Evolutionary conservation across 768 basidiomycete genomes (phyloP).

Genomic region (Sarcodon sp.): DNA sequence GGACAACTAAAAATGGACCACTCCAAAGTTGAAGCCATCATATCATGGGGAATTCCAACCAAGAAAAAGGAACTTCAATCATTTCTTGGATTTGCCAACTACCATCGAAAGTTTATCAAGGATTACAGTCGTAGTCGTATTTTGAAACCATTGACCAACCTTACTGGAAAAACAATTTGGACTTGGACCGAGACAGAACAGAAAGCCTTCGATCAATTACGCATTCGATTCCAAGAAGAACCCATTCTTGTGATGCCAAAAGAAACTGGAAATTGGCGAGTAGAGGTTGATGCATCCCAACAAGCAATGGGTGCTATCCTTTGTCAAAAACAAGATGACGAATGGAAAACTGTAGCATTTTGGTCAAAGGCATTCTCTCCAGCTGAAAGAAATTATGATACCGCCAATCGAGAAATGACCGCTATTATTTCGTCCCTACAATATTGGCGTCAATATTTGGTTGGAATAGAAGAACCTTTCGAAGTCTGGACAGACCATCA

Average conservation of each 20-base stretch:
- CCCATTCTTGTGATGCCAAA: constrained; percentile 6
- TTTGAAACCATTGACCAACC: constrained; percentile 9
- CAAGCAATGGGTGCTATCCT: constrained; percentile 16
- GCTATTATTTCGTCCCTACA: constrained; percentile 18
- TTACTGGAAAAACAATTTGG: constrained; percentile 4
- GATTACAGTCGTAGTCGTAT: constrained; percentile 16
- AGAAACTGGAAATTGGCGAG: too few relatives aligned
- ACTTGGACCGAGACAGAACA: neutral
- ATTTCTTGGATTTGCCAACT: constrained; percentile 19
- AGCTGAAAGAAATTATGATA: constrained; percentile 17
- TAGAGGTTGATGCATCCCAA: too few relatives aligned
- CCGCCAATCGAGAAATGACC: constrained; percentile 24
- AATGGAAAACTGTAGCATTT: constrained; percentile 6
- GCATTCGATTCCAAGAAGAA: neutral
- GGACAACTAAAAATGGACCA: too few relatives aligned
- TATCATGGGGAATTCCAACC: too few relatives aligned
- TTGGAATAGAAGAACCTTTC: constrained; percentile 6
- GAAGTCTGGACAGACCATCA: constrained; percentile 17
- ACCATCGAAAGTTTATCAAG: constrained; percentile 17
- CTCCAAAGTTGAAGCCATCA: too few relatives aligned
- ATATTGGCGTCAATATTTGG: constrained; percentile 14
- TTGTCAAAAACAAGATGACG: constrained; percentile 9
- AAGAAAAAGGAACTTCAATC: constrained; percentile 18
- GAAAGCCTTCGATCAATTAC: constrained; percentile 1
- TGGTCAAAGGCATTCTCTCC: constrained; percentile 3